Conservation (phyloP, 169 alveolate genomes). For the Eimeria necatrix region DNA sequence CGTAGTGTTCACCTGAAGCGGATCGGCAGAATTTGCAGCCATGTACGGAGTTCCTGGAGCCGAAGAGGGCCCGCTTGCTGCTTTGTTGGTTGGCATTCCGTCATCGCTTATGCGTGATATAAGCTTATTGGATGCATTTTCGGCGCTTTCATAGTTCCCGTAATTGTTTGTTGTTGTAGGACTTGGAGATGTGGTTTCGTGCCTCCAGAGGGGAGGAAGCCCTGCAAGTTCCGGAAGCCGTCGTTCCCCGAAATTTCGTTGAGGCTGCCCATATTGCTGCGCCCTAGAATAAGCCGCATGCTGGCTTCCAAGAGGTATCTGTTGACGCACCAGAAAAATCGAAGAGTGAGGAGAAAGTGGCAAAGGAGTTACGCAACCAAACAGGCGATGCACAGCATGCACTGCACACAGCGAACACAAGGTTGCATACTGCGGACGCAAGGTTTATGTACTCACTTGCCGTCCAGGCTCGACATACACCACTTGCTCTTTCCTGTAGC, state of each 20-base stretch:
- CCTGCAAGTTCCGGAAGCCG: background rate
- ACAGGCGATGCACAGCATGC: background rate
- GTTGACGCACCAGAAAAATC: background rate
- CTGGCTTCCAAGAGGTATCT: constrained; percentile 34
- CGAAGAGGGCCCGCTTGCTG: background rate
- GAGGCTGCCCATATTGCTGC: background rate
- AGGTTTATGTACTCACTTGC: constrained; percentile 39
- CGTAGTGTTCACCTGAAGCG: background rate
- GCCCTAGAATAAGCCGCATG: background rate
- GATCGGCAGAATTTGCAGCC: background rate
- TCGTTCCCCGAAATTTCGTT: background rate
- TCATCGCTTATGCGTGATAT: background rate
- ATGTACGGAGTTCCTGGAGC: background rate
- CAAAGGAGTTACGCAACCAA: background rate
- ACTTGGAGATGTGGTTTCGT: background rate
- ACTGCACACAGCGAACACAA: no score
- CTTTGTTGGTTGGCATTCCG: background rate
- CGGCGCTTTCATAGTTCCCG: no score
- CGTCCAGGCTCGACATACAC: constrained; percentile 69
- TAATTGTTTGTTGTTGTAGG: background rate
- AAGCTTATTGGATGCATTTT: no score
- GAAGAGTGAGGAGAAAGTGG: background rate
- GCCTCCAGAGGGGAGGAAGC: constrained; percentile 43
- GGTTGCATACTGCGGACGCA: background rate
- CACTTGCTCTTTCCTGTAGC: constrained; percentile 58